Conservation (phyloP, 208 protist genomes). For the Acanthamoeba sp. region DNA sequence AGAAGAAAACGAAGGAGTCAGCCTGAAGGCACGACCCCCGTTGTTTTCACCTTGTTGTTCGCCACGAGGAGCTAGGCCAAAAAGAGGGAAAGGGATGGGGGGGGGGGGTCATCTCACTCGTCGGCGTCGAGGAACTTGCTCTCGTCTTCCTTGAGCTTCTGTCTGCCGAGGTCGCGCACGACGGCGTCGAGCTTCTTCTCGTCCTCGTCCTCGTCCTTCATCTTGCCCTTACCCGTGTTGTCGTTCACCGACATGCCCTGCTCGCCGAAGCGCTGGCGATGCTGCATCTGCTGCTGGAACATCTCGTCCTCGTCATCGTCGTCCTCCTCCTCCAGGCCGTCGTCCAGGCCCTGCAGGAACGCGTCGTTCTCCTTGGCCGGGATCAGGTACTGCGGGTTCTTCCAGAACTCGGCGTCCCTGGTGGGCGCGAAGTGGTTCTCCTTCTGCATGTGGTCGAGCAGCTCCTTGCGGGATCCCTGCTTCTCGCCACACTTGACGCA, state of each 20-base stretch:
- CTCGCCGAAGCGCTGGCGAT: background rate
- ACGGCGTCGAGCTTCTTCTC: conserved; percentile 19
- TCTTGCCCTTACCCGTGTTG: background rate
- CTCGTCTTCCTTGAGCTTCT: conserved; percentile 45
- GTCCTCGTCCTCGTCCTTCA: background rate
- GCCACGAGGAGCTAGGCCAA: background rate
- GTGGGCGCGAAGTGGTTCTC: conserved; percentile 31
- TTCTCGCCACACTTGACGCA: conserved; percentile 37
- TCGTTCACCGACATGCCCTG: background rate
- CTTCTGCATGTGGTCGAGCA: conserved; percentile 50
- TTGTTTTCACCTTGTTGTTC: background rate
- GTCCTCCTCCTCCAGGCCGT: conserved; percentile 2
- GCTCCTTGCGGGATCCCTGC: background rate
- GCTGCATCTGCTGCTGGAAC: background rate
- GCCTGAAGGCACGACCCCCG: too few species aligned
- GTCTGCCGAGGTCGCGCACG: background rate
- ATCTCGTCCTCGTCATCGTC: background rate
- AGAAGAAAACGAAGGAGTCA: background rate
- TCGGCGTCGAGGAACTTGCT: conserved; percentile 28
- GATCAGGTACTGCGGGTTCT: conserved; percentile 56
- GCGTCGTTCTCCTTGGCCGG: conserved; percentile 29
- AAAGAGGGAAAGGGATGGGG: too few species aligned
- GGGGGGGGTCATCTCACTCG: background rate
- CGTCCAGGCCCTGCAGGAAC: conserved; percentile 29
- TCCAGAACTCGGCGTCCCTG: conserved; percentile 59